phyloP scores from a whole-genome alignment of 805 yeast species.

The Tetrapisispora pingtungensis region DNA sequence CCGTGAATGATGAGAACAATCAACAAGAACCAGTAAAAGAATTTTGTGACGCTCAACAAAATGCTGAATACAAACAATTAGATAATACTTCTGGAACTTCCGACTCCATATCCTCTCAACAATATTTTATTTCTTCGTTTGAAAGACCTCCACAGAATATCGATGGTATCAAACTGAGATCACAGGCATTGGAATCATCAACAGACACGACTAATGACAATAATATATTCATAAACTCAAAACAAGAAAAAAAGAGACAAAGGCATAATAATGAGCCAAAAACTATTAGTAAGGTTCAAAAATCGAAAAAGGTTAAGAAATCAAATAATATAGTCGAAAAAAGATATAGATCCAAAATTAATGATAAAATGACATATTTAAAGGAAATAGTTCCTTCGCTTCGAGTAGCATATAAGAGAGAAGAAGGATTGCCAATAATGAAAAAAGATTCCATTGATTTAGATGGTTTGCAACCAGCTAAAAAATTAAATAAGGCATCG shows the following conservation, averaged over 20 bases:
- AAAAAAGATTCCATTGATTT: conserved; percentile 50
- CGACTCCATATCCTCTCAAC: neutral
- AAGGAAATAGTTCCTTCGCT: conserved; percentile 60
- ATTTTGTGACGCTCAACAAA: neutral
- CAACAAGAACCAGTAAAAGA: neutral
- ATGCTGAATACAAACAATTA: neutral
- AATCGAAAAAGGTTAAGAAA: conserved; percentile 39
- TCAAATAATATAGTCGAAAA: conserved; percentile 67
- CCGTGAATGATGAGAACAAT: neutral
- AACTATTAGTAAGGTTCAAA: neutral
- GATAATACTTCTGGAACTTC: neutral
- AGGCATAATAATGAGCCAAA: no score
- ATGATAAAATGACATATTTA: conserved; percentile 52
- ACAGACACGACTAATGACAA: no score
- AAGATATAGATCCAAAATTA: conserved; percentile 61
- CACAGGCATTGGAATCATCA: neutral
- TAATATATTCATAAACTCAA: no score
- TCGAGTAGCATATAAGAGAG: conserved; percentile 38
- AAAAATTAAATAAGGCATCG: conserved; percentile 67
- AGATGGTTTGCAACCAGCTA: conserved; percentile 70
- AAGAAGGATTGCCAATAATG: conserved; percentile 38
- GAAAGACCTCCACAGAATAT: neutral
- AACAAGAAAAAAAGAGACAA: no score
- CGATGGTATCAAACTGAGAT: neutral
- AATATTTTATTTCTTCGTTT: neutral